A percentile compares a stretch with the other conserved stretches of the same genome.
Evolutionary conservation across 352 stramenopile species (phyloP).

Genomic region (Elongisporangium prolatum): DNA sequence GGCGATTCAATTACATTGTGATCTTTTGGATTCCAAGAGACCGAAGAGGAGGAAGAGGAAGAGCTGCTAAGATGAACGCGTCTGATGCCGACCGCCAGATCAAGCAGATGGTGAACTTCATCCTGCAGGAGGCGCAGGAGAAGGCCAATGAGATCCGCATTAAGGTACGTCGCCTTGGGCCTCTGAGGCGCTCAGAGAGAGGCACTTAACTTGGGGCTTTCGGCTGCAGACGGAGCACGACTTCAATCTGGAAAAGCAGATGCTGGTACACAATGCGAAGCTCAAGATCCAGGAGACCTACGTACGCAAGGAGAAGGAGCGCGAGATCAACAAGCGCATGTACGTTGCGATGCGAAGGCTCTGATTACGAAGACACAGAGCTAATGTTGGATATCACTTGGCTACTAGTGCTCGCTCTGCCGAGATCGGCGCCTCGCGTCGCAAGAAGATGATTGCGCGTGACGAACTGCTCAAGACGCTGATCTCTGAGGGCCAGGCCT

Average conservation of each 20-base stretch:
- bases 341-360: constrained; percentile 14
- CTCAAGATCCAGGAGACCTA: constrained; percentile 98
- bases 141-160: constrained; percentile 99
- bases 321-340: constrained; percentile 92
- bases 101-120: constrained; percentile 98
- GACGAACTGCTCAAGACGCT: constrained; percentile 88
- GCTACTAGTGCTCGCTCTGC: constrained; percentile 86
- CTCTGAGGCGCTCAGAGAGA: too few species aligned
- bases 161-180: constrained; percentile 64
- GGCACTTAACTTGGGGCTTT: constrained; percentile 1
- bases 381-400: not conserved
- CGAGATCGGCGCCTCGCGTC: constrained; percentile 92
- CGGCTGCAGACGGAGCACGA: constrained; percentile 94
- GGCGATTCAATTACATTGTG: constrained; percentile 12
- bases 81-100: constrained; percentile 88
- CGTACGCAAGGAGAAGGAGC: constrained; percentile 96
- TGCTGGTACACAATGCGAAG: constrained; percentile 97
- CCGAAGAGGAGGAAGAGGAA: constrained; percentile 6
- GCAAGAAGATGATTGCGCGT: constrained; percentile 96
- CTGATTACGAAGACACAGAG: not conserved
- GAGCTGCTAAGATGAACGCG: constrained; percentile 78
- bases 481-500: constrained; percentile 56
- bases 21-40: not conserved
- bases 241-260: constrained; percentile 99
- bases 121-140: constrained; percentile 98